These are phyloP conservation scores for Rhizopogon vesiculosus DNA, from an alignment of 768 basidiomycete genomes.

Conservation along the genomic window DNA sequence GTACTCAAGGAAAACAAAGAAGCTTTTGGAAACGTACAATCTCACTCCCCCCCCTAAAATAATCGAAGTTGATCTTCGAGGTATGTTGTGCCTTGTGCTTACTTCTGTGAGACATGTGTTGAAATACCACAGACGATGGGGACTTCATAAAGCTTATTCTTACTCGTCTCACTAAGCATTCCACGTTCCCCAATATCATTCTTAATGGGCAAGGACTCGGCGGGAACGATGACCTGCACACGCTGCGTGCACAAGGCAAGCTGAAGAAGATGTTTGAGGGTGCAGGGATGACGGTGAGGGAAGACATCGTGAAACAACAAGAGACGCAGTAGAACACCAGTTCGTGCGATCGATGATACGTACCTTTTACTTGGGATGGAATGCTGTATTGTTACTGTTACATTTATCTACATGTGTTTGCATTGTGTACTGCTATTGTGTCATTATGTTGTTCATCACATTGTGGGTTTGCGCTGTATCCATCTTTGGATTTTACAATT, in stretches of 20 bases:
- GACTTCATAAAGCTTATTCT: conserved; percentile 61
- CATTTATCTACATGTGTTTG: neutral
- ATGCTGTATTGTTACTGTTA: neutral
- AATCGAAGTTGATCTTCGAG: conserved; percentile 72
- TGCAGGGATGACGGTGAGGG: conserved; percentile 37
- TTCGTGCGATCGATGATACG: neutral
- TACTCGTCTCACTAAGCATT: conserved; percentile 56
- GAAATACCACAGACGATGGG: conserved; percentile 45
- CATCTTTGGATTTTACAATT: neutral
- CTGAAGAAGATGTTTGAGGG: conserved; percentile 41
- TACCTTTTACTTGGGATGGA: neutral
- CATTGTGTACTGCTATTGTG: neutral
- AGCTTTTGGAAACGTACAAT: conserved; percentile 55
- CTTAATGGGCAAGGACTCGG: conserved; percentile 60
- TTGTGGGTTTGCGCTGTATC: neutral
- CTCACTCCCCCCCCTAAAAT: conserved; percentile 62
- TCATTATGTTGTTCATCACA: neutral
- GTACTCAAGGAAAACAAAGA: conserved; percentile 28
- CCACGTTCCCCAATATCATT: conserved; percentile 76
- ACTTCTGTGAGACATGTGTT: neutral
- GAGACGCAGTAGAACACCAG: neutral
- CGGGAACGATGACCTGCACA: conserved; percentile 55
- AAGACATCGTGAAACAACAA: conserved; percentile 1
- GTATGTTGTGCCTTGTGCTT: conserved; percentile 27
- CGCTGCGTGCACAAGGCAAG: conserved; percentile 40